Evolutionary conservation across 1,139 yeast genomes (phyloP).

Genomic region (Saccharomyces hybrid): DNA sequence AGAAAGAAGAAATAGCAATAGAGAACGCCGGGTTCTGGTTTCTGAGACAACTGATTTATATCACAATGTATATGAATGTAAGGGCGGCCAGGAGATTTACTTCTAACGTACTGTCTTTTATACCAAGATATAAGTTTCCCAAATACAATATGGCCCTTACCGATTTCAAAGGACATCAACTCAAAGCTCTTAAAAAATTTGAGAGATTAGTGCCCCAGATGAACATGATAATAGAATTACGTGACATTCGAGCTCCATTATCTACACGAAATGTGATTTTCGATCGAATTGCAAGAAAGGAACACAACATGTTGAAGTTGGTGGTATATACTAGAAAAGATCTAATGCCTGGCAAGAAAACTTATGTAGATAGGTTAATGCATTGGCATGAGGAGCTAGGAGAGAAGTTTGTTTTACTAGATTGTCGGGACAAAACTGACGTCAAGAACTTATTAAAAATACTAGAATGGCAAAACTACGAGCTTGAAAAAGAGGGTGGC

Average conservation of each 20-base stretch:
- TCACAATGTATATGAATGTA: neutral
- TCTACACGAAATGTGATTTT: constrained; percentile 77
- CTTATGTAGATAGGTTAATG: constrained; percentile 14
- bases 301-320: constrained; percentile 32
- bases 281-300: constrained; percentile 55
- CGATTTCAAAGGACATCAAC: constrained; percentile 89
- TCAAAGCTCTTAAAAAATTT: constrained; percentile 65
- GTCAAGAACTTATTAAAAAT: constrained; percentile 44
- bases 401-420: constrained; percentile 53
- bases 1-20: too few species aligned
- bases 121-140: constrained; percentile 49
- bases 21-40: too few species aligned
- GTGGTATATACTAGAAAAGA: constrained; percentile 31
- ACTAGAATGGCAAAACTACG: constrained; percentile 36
- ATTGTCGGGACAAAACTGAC: constrained; percentile 49
- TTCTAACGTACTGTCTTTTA: constrained; percentile 18
- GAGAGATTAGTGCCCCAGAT: constrained; percentile 69
- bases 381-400: constrained; percentile 39
- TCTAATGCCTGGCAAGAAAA: constrained; percentile 8
- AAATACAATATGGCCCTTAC: constrained; percentile 60
- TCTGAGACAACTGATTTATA: too few species aligned
- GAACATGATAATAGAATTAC: constrained; percentile 71
- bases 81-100: neutral
- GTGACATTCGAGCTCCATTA: constrained; percentile 87
- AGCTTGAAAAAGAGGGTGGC: constrained; percentile 34